Conservation (phyloP, 1,284 basidiomycete species). For the Ceratobasidium theobromae region DNA sequence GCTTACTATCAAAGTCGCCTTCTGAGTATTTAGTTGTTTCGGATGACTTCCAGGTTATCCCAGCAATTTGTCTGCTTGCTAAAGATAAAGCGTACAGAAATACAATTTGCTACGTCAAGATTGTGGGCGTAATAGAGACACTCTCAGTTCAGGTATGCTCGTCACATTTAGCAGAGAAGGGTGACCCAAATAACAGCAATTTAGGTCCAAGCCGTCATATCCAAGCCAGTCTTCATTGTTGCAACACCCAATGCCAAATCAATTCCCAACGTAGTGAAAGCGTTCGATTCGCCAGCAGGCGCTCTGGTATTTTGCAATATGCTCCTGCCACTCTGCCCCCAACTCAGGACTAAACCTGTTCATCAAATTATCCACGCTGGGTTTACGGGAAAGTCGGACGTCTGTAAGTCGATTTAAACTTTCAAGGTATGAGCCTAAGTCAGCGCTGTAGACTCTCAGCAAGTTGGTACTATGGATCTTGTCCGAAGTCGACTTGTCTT, state of each 20-base stretch:
- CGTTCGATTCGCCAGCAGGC: background rate
- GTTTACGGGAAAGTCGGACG: background rate
- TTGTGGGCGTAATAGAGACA: background rate
- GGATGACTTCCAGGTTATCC: background rate
- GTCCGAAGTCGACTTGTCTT: background rate
- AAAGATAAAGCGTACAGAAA: background rate
- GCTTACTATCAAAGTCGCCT: background rate
- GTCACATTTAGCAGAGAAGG: background rate
- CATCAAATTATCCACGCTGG: conserved; percentile 5
- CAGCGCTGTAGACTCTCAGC: background rate
- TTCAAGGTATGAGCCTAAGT: background rate
- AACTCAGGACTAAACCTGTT: background rate
- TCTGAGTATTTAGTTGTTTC: background rate
- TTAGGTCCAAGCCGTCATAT: background rate
- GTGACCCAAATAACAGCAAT: background rate
- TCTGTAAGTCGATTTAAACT: conserved; percentile 1
- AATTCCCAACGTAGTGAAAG: background rate
- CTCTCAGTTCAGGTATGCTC: background rate
- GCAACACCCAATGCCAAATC: background rate
- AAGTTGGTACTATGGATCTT: background rate
- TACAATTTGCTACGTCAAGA: conserved; percentile 14
- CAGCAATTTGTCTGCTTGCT: background rate
- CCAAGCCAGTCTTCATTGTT: background rate
- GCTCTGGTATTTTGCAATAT: background rate
- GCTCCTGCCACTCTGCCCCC: background rate